phyloP scores from a whole-genome alignment of 2,329 filamentous ascomycete species.

The Coniochaeta ligniaria region DNA sequence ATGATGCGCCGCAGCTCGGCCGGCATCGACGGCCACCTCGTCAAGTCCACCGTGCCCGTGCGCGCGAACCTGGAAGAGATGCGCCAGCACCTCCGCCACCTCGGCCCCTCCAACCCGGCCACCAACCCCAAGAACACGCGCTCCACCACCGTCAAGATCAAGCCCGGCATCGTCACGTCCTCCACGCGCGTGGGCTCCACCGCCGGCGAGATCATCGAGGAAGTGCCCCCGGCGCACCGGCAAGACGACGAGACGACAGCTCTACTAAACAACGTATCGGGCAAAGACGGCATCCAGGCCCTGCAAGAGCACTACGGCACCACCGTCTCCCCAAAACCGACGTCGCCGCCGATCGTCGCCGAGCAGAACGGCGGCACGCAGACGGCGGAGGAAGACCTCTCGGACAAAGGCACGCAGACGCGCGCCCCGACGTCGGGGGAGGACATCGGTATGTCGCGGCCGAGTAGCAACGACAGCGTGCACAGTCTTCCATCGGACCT shows the following conservation, averaged over 20 bases:
- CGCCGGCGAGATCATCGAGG: not conserved
- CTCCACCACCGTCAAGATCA: conserved; percentile 61
- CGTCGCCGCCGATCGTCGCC: conserved; percentile 4
- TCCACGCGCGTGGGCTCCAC: conserved; percentile 3
- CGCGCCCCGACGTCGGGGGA: conserved; percentile 4
- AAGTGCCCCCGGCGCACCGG: not conserved
- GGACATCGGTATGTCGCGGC: conserved; percentile 3
- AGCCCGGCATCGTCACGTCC: conserved; percentile 31
- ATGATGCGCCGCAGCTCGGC: conserved; percentile 52
- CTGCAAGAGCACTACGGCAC: conserved; percentile 46
- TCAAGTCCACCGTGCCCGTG: conserved; percentile 43
- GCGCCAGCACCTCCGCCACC: conserved; percentile 54
- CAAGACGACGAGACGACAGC: conserved; percentile 32
- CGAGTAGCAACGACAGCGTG: conserved; percentile 12
- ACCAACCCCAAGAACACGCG: conserved; percentile 56
- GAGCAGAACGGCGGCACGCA: not conserved
- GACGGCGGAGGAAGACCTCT: conserved; percentile 12
- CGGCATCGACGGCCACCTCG: conserved; percentile 42
- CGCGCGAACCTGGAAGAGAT: conserved; percentile 57
- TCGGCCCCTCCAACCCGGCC: conserved; percentile 61
- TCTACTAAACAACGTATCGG: conserved; percentile 42
- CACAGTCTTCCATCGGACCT: conserved; percentile 7
- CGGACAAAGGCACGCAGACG: conserved; percentile 9
- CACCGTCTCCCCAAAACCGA: conserved; percentile 13
- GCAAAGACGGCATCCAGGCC: conserved; percentile 60